phyloP scores from a whole-genome alignment of 345 rosid species.

The Turritis glabra region DNA sequence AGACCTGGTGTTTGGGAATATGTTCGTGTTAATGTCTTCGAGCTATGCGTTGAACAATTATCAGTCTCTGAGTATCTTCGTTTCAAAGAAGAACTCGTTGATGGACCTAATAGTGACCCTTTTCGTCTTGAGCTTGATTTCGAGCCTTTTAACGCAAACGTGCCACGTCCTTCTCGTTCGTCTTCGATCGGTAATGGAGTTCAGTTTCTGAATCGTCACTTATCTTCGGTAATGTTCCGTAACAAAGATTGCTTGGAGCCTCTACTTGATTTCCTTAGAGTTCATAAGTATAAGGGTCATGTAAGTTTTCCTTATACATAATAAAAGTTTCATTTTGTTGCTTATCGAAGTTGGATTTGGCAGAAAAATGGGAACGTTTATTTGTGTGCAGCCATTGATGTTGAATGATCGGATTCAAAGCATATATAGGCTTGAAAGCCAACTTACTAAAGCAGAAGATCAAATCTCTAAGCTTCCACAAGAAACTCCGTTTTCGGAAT shows the following conservation, averaged over 20 bases:
- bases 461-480: constrained; percentile 68
- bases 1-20: constrained; percentile 99
- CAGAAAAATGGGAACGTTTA: background rate
- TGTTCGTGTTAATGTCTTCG: constrained; percentile 80
- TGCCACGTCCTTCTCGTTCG: constrained; percentile 88
- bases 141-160: constrained; percentile 86
- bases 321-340: background rate
- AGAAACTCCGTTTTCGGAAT: constrained; percentile 70
- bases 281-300: constrained; percentile 80
- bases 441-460: constrained; percentile 86
- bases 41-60: constrained; percentile 86
- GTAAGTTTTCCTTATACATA: constrained; percentile 47
- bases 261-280: constrained; percentile 78
- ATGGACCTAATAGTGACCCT: constrained; percentile 52
- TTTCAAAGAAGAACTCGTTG: constrained; percentile 91
- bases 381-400: constrained; percentile 69
- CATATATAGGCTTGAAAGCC: constrained; percentile 61
- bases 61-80: constrained; percentile 77
- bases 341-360: background rate
- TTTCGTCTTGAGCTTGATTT: constrained; percentile 93
- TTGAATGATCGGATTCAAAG: constrained; percentile 84
- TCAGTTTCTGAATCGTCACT: constrained; percentile 95
- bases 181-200: constrained; percentile 99
- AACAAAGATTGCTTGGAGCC: constrained; percentile 93
- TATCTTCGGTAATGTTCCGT: constrained; percentile 92